phyloP scores from a whole-genome alignment of 1,284 basidiomycete species.

The Rhodotorula sp. region DNA sequence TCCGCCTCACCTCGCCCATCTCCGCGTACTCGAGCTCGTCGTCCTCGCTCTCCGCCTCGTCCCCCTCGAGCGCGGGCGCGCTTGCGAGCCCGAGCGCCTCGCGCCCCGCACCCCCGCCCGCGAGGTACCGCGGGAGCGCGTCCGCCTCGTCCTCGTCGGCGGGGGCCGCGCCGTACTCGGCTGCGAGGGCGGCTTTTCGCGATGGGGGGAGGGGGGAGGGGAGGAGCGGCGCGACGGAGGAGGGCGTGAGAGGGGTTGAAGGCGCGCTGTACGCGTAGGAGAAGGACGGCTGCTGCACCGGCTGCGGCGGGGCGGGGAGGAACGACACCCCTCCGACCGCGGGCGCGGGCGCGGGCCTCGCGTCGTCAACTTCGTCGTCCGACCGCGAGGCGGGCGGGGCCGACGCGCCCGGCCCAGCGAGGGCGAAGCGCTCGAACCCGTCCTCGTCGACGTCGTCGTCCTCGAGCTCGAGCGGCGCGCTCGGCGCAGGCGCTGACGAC shows the following conservation, averaged over 20 bases:
- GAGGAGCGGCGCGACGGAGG: background rate
- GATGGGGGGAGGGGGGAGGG: no score
- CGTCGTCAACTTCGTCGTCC: no score
- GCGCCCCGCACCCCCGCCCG: background rate
- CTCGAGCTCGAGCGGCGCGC: slow-evolving; percentile 6
- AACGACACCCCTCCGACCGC: background rate
- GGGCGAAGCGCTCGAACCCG: slow-evolving; percentile 33
- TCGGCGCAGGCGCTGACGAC: background rate
- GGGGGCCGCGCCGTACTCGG: slow-evolving; percentile 2
- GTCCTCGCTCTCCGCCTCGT: slow-evolving; percentile 9
- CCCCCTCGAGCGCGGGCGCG: slow-evolving; percentile 11
- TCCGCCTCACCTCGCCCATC: background rate
- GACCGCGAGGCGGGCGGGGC: background rate
- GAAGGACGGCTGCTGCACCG: background rate
- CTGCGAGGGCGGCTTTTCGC: slow-evolving; percentile 12
- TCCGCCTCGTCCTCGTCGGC: slow-evolving; percentile 4
- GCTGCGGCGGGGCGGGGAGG: slow-evolving; percentile 4
- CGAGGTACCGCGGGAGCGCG: slow-evolving; percentile 22
- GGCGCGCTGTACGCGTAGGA: background rate
- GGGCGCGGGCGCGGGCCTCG: background rate
- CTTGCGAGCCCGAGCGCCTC: slow-evolving; percentile 11
- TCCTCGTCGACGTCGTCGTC: slow-evolving; percentile 32
- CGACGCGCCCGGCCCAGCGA: background rate
- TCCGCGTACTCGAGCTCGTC: background rate
- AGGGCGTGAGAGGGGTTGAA: background rate